Evolutionary conservation across 1,284 basidiomycete species (phyloP), one percentile per base, ranked within the genome.

Genomic region (Puccinia polysora): DNA sequence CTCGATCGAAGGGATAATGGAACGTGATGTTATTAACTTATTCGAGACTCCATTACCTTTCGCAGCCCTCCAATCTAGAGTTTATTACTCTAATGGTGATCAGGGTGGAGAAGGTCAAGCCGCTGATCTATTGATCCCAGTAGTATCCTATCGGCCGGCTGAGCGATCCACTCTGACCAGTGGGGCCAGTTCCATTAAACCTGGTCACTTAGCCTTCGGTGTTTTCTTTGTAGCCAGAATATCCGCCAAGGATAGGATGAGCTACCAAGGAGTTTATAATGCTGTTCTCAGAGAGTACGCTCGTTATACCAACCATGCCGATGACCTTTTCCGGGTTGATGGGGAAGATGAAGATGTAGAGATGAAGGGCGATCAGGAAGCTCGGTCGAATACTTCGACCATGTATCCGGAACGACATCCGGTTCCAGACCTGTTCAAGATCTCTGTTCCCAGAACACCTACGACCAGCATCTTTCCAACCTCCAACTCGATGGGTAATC

Each of bases 191-290:
- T 53, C 59, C 23, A 50, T 30, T 68, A 81, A 77, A 74, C 78
- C 73, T 62, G 79, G 10, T 68, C 75, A 36, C 25, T 72, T 72
- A 70, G 81, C 59, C 38, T 90, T 90, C 75, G 89, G 89, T 0
- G 84, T 86, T 75, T 92, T 93, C 0, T 88, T 89, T 81, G 82
- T 95, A 56, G 81, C 87, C 32, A 86, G 86, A 0, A 81, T 96
- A 56, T 82, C 84, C 23, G 82, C 80, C 36, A 84, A 88, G 59
- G 83, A 91, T 74, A 23, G 47, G 15, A 34, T 65, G n/a, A 68
- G 34, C 20, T 38, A 47, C 55, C 58, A 59, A 15, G 15, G 15
- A 14, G 56, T 74, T 25, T 74, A 73, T 58, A 60, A 73, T 49
- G 62, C 59, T 14, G 12, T 74, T 18, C 63, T 32, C 18, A 25